phyloP scores from a whole-genome alignment of 2,329 filamentous ascomycete species.

The Aspergillus jensenii region DNA sequence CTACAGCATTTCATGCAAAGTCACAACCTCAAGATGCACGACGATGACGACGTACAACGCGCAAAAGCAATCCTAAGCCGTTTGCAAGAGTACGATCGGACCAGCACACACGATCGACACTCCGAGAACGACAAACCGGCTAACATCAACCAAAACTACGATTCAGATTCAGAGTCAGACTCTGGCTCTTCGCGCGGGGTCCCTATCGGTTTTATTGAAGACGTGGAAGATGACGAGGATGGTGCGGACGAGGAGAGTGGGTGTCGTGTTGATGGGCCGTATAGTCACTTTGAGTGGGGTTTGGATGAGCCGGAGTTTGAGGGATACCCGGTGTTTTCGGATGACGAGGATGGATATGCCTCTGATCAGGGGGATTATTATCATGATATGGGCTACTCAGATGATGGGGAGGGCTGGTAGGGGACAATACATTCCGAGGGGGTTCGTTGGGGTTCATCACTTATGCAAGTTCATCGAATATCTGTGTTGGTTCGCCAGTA shows the following conservation, averaged over 20 bases:
- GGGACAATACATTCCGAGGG: not conserved
- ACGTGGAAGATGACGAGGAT: not conserved
- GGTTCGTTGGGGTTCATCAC: not conserved
- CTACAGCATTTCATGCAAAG: conserved; percentile 10
- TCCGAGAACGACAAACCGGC: not conserved
- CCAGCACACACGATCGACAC: not conserved
- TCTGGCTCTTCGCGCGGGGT: not conserved
- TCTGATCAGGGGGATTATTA: not conserved
- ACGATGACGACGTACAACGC: not conserved
- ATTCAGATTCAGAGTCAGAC: not conserved
- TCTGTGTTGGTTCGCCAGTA: not conserved
- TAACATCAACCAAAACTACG: not conserved
- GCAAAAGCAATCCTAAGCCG: conserved; percentile 7
- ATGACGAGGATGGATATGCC: not conserved
- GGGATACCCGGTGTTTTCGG: not conserved
- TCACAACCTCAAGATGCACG: conserved; percentile 2
- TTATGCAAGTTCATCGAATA: not conserved
- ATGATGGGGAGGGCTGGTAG: not conserved
- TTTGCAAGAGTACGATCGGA: not conserved
- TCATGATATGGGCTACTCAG: not conserved
- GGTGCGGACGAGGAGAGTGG: not conserved
- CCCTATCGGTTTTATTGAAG: not conserved
- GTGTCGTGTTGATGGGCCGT: not conserved
- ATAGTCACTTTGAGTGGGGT: conserved; percentile 2
- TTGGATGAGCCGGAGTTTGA: conserved; percentile 2